Base-by-base conservation (phyloP, 139 green algal species). In the Eudorina sp. region DNA sequence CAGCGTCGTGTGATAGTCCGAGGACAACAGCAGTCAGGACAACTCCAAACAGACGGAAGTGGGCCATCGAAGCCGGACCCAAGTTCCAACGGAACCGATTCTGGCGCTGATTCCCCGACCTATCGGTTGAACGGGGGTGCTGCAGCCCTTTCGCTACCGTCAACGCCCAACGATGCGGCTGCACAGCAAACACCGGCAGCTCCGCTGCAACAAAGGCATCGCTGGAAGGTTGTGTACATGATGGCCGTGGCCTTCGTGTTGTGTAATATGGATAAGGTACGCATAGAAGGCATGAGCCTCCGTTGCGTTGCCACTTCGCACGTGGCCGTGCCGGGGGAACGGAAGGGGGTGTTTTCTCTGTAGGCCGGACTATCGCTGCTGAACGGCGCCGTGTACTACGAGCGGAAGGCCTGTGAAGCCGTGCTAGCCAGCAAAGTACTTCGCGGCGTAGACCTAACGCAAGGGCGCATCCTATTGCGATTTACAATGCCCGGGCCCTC, bases 261-360 rank as follows among this genome's bases (percentile, higher is more conserved):
- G 0, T 98, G 95, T 92, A 99, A 99, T 93, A 99, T 99, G 97
- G 98, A 98, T 88, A 99, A 98, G 92, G 93, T 96, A n/a, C n/a
- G n/a, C n/a, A n/a, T n/a, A n/a, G n/a, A n/a, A n/a, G n/a, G n/a
- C n/a, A n/a, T n/a, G n/a, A n/a, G n/a, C n/a, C n/a, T n/a, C n/a
- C n/a, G n/a, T n/a, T n/a, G n/a, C n/a, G n/a, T n/a, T n/a, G n/a
- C n/a, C n/a, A n/a, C n/a, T n/a, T n/a, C n/a, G n/a, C n/a, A n/a
- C n/a, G n/a, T n/a, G n/a, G n/a, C n/a, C n/a, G n/a, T n/a, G n/a
- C n/a, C n/a, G n/a, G n/a, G n/a, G n/a, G n/a, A n/a, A n/a, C n/a
- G n/a, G n/a, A n/a, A n/a, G n/a, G n/a, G n/a, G n/a, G n/a, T n/a
- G n/a, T n/a, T n/a, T n/a, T n/a, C n/a, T n/a, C n/a, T n/a, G n/a